Base-by-base conservation (phyloP, 2,329 filamentous ascomycete genomes). In the Pleoardoris graminearum region DNA sequence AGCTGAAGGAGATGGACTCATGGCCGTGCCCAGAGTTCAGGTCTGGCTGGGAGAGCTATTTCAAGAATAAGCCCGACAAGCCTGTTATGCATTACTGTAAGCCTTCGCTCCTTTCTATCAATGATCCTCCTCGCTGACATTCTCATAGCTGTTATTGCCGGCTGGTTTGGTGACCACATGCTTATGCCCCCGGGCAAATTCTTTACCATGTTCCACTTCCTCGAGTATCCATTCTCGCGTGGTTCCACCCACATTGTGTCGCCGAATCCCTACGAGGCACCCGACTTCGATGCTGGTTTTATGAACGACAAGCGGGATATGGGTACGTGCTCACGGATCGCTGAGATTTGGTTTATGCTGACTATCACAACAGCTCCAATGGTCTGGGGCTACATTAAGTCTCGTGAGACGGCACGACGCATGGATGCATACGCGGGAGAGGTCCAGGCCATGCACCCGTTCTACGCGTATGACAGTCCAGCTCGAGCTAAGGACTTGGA, bases 241-340 rank as follows among this genome's bases (percentile, higher is more conserved):
- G 88, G 88, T 7, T 85, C 74, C 47, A 89, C 83, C 2, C 85
- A 90, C 73, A 89, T 91, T 68, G 81, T 79, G 54, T 87, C 82
- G n/a, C 76, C 88, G 2, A 83, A 89, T 62, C 86, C 87, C 14
- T 92, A 92, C 66, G 88, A 86, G 39, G 77, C 79, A 12, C 88
- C 88, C 0, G 89, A 91, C 75, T 91, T 92, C 63, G 89, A 92
- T 68, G 83, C 87, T 1, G 88, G 88, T 19, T 92, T 91, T 78
- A 91, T 92, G 88, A 92, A 90, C 64, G 89, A 92, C 74, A 87
- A 90, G 74, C 81, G 89, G 21, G 89, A 92, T 66, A 91, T 92
- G 88, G 30, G 38, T 36, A 8, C 47, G 37, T 43, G 12, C 10
- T n/a, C 12, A n/a, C 21, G 10, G 11, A 16, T 17, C 14, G 2